A percentile compares a stretch with the other conserved stretches of the same genome.
Conservation (phyloP, 2,329 filamentous ascomycete species). For the Lasiodiplodia sp. region DNA sequence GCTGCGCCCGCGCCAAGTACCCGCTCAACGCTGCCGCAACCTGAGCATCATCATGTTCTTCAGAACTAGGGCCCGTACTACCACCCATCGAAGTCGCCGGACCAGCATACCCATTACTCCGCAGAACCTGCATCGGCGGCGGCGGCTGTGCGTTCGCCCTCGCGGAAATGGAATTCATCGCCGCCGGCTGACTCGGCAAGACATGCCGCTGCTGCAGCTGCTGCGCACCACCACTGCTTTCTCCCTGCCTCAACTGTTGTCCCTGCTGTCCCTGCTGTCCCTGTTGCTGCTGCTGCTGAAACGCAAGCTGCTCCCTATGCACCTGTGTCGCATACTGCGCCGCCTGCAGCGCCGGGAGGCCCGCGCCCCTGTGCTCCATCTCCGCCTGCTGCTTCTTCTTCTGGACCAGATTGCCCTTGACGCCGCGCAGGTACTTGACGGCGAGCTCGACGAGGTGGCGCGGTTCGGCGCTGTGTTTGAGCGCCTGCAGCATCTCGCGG, state of each 20-base stretch:
- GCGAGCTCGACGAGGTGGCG: constrained; percentile 61
- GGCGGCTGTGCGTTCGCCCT: no score
- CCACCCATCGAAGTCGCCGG: not conserved
- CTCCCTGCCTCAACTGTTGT: no score
- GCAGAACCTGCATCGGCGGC: not conserved
- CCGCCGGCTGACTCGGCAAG: not conserved
- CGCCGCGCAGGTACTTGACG: constrained; percentile 63
- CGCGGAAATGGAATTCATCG: not conserved
- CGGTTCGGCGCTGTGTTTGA: constrained; percentile 66
- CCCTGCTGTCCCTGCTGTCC: no score
- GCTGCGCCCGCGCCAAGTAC: not conserved
- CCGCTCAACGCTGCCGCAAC: constrained; percentile 21
- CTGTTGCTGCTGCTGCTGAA: not conserved
- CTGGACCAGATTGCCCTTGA: constrained; percentile 64
- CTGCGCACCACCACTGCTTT: not conserved
- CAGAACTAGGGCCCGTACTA: no score
- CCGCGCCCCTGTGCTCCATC: not conserved
- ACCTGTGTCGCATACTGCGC: not conserved
- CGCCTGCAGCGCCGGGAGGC: not conserved
- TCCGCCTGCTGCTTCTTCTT: constrained; percentile 52
- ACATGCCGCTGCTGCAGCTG: not conserved
- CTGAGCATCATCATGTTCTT: not conserved
- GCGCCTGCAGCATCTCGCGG: constrained; percentile 67
- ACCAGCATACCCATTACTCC: not conserved
- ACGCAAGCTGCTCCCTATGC: not conserved